phyloP scores from a whole-genome alignment of 495 filamentous ascomycete genomes.

The Cudoniella acicularis region DNA sequence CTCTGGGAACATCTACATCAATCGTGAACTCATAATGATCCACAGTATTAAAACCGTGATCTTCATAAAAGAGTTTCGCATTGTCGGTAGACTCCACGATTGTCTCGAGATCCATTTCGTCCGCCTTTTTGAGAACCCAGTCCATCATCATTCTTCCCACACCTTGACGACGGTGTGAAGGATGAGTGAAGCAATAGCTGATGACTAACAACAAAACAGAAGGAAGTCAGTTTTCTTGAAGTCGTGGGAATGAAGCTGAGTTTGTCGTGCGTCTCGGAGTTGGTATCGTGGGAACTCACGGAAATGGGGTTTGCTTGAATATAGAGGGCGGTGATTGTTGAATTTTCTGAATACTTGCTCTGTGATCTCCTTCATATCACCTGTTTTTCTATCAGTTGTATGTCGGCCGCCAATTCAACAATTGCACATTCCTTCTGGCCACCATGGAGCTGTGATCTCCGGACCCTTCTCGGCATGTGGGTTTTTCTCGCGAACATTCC shows the following conservation, averaged over 20 bases:
- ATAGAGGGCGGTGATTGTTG: neutral
- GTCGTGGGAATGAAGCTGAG: too few relatives aligned
- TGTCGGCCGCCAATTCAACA: neutral
- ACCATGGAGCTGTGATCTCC: neutral
- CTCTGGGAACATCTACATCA: neutral
- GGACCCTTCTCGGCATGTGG: neutral
- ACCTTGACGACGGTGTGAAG: conserved; percentile 34
- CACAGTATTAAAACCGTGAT: conserved; percentile 27
- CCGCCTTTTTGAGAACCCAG: conserved; percentile 39
- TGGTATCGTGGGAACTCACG: too few relatives aligned
- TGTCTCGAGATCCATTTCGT: conserved; percentile 34
- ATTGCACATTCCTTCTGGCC: neutral
- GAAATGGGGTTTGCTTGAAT: neutral
- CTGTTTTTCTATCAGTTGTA: neutral
- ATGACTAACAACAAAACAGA: too few relatives aligned
- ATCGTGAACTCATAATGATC: neutral
- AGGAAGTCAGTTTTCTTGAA: too few relatives aligned
- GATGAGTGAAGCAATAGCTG: conserved; percentile 26
- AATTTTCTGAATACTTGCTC: neutral
- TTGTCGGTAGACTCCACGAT: conserved; percentile 37
- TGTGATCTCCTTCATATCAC: neutral
- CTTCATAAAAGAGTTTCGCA: conserved; percentile 36
- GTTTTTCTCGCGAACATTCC: conserved; percentile 30
- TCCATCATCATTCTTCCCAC: conserved; percentile 33
- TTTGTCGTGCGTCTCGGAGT: too few relatives aligned